These are phyloP conservation scores for Cryphonectria carpinicola DNA, from an alignment of 2,329 filamentous ascomycete genomes.

Conservation along the genomic window DNA sequence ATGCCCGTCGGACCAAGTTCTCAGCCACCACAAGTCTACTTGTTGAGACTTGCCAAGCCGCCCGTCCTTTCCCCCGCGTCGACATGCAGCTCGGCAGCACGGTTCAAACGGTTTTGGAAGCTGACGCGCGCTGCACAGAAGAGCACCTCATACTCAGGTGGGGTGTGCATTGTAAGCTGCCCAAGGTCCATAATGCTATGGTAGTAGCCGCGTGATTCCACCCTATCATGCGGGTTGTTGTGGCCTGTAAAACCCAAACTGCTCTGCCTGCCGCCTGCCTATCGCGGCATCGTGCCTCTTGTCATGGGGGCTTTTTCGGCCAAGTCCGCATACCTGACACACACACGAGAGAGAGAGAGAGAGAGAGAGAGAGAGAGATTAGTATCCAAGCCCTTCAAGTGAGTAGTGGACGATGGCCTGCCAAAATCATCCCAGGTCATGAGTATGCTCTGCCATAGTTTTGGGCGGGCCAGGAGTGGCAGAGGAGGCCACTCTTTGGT, in stretches of 20 bases:
- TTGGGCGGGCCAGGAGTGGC: neutral
- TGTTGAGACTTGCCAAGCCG: neutral
- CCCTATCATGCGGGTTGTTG: neutral
- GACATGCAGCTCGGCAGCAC: neutral
- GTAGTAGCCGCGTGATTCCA: neutral
- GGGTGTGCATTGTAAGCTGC: neutral
- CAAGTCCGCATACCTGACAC: neutral
- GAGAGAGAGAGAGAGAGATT: neutral
- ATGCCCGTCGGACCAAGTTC: neutral
- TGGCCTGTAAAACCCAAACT: neutral
- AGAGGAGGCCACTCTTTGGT: neutral
- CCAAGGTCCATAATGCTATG: neutral
- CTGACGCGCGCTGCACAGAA: slow-evolving; percentile 14
- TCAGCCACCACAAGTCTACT: neutral
- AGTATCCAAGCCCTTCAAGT: neutral
- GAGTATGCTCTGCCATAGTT: neutral
- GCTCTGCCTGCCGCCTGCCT: slow-evolving; percentile 6
- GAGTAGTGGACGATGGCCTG: neutral
- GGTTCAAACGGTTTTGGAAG: slow-evolving; percentile 2
- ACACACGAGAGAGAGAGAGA: too few species aligned
- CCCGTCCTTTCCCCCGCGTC: neutral
- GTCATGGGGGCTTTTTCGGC: neutral
- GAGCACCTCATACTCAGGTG: neutral
- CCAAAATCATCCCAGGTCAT: neutral
- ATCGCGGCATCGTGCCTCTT: slow-evolving; percentile 10